Conservation (phyloP, 2,329 filamentous ascomycete genomes). For the Cladophialophora chaetospira region DNA sequence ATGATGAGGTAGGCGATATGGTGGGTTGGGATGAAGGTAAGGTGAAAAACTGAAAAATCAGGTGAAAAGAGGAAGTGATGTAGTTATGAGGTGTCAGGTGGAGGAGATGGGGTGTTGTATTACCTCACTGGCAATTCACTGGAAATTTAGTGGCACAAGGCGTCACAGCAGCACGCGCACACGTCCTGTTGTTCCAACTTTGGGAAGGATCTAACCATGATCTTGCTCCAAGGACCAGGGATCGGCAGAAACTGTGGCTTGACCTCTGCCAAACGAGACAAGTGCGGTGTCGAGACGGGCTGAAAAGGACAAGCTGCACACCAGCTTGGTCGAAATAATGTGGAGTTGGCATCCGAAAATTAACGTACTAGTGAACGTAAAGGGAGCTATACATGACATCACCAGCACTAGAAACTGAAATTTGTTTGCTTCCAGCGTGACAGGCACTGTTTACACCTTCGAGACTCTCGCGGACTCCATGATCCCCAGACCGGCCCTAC, state of each 20-base stretch:
- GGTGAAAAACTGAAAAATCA: not conserved
- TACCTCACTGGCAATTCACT: conserved; percentile 15
- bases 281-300: not conserved
- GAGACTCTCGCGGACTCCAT: not conserved
- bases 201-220: conserved; percentile 3
- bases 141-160: conserved; percentile 6
- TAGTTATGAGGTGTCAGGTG: conserved; percentile 15
- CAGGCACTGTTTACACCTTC: no score
- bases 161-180: conserved; percentile 11
- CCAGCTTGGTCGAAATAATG: not conserved
- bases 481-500: not conserved
- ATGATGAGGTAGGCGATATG: not conserved
- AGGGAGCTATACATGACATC: conserved; percentile 7
- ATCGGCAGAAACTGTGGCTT: conserved; percentile 10
- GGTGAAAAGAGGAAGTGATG: conserved; percentile 14
- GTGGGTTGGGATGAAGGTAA: not conserved
- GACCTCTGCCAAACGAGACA: not conserved
- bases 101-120: conserved; percentile 5
- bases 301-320: conserved; percentile 4
- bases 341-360: conserved; percentile 2
- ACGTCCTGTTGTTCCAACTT: conserved; percentile 10
- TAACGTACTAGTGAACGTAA: conserved; percentile 1
- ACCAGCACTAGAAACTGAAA: not conserved
- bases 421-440: not conserved
- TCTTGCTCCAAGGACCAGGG: conserved; percentile 2